Base-by-base conservation (phyloP, 2,329 filamentous ascomycete genomes). In the Trichophyton benhamiae region DNA sequence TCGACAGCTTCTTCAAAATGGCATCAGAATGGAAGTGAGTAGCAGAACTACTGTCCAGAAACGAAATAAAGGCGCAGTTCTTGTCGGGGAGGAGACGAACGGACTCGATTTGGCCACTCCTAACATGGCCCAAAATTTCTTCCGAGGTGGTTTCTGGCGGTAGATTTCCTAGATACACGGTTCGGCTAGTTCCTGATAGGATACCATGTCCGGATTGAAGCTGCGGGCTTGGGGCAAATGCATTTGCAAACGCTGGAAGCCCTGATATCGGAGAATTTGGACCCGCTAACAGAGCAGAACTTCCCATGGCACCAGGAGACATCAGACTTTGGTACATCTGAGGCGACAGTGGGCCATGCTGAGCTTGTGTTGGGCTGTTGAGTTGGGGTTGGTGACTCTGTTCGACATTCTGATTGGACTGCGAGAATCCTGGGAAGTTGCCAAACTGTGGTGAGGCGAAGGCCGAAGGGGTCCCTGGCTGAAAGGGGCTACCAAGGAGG, bases 1-100 rank as follows among this genome's bases (percentile, higher is more conserved):
- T 95, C 69, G 91, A 91, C 72, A 99, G 84, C 82, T 97, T 99
- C 82, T 99, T 99, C 83, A 99, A 83, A 77, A 99, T 99, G 68
- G 94, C 94, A 81, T 99, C 94, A 20, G 94, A 99, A 80, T 99
- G 94, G 79, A 99, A 99, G 74, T 99, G 94, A 22, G 92, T 97
- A 61, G 94, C 94, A 33, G 94, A 96, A 78, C 91, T 96, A 69
- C 91, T 91, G 72, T 99, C 94, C 66, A 99, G 81, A 80, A 99
- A 99, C 6, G 94, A 99, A 73, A 99, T 97, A 81, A 99, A 99
- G 62, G 94, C 94, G 72, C 94, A 99, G 82, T 97, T 99, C 89
- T 97, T 99, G 78, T 99, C 94, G 25, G 92, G 90, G 61, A 99
- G 81, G 66, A 99, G 83, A 68, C 94, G 88, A 60, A 99, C 94